Base-by-base conservation (phyloP, 257 asterid genomes). In the Nicotiana knightiana region DNA sequence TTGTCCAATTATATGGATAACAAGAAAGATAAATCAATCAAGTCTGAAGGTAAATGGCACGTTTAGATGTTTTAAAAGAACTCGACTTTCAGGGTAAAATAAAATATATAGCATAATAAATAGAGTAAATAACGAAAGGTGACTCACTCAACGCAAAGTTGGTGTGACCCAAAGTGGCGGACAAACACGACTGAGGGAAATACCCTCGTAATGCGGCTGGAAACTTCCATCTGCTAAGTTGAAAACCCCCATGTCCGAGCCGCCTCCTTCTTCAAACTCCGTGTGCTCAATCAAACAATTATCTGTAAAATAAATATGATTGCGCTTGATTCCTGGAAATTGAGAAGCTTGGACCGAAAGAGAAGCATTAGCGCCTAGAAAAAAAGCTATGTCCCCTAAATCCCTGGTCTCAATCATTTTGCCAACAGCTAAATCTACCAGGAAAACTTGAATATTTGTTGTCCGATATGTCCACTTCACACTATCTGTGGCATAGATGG, bases 271-370 rank as follows among this genome's bases (percentile, higher is more conserved):
- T 43, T 70, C 58, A 43, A 39, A 70, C 33, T 21, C n/a, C 16
- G 46, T 17, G 58, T 70, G 46, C 9, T 57, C 35, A 70, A 10
- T 33, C 35, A 39, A 70, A 70, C 78, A 70, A 15, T 21, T 24
- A 13, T 43, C 59, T 2, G 78, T 70, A 70, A 70, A 70, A 70
- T 43, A 70, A 43, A 70, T 70, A 70, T 70, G 78, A 70, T 70
- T 70, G 78, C 12, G 13, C 78, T 70, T 70, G 78, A 70, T 70
- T 21, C 78, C 35, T 0, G 59, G 78, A 21, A 12, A 70, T 21
- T 12, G 78, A 70, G 78, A 43, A 21, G 78, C 78, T 70, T 70
- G 78, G 13, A 70, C 78, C 13, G 59, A 70, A 70, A 70, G 59
- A 21, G 59, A 70, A 43, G 58, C 35, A 70, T 70, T 70, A 43